phyloP scores from a whole-genome alignment of 2,329 filamentous ascomycete species.

The Blastomyces emzantsi region DNA sequence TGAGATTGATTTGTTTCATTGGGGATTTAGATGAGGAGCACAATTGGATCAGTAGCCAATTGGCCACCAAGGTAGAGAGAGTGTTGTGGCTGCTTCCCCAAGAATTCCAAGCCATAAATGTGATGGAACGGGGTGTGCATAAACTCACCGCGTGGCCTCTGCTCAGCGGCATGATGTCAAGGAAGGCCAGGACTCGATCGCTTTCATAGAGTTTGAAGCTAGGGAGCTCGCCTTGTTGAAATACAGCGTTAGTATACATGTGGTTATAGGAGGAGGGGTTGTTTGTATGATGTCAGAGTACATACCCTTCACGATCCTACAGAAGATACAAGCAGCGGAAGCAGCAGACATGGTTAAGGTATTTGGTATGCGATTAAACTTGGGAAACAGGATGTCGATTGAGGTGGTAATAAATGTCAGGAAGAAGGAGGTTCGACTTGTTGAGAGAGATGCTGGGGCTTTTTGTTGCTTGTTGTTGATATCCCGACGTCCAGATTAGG shows the following conservation, averaged over 20 bases:
- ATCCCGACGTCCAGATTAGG: background rate
- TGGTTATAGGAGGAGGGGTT: background rate
- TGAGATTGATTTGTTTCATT: background rate
- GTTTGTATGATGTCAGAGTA: conserved; percentile 12
- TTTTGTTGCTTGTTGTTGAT: background rate
- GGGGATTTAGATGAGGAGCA: background rate
- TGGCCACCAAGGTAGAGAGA: background rate
- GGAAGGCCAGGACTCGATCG: conserved; percentile 87
- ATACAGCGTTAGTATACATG: conserved; percentile 9
- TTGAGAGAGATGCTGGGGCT: conserved; percentile 10
- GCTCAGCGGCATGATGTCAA: conserved; percentile 87
- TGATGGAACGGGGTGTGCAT: background rate
- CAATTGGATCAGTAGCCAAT: background rate
- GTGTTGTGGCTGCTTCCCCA: no score
- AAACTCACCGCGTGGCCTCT: conserved; percentile 72
- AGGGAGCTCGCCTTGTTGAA: conserved; percentile 71
- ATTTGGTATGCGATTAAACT: background rate
- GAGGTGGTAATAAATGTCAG: background rate
- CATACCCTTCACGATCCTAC: conserved; percentile 90
- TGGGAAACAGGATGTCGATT: background rate
- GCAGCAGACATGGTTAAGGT: conserved; percentile 17
- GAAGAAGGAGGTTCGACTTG: background rate
- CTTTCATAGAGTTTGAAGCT: conserved; percentile 94
- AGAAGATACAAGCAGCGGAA: conserved; percentile 75
- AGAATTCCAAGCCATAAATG: background rate